These are phyloP conservation scores for Dipteronia sinensis DNA, from an alignment of 345 rosid genomes.

Conservation along the genomic window DNA sequence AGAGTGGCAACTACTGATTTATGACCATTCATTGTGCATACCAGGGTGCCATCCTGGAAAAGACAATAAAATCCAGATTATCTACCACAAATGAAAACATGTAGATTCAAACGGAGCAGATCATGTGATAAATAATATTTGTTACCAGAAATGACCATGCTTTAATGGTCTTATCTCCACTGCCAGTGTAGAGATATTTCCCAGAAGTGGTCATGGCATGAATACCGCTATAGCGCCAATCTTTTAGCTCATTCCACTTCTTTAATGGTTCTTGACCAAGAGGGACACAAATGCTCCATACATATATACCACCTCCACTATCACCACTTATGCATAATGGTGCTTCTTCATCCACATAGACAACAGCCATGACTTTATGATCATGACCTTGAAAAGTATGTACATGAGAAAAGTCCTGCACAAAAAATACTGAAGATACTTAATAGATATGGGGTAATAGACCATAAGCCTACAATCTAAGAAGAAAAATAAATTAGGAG, in stretches of 20 bases:
- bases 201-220: constrained; percentile 71
- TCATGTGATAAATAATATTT: constrained; percentile 15
- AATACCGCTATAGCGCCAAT: constrained; percentile 95
- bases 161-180: constrained; percentile 90
- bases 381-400: constrained; percentile 87
- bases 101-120: neutral
- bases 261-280: constrained; percentile 62
- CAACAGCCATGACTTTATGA: constrained; percentile 77
- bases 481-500: neutral
- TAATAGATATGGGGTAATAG: constrained; percentile 7
- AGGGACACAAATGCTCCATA: constrained; percentile 65
- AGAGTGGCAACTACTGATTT: constrained; percentile 83
- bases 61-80: constrained; percentile 13
- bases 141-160: constrained; percentile 82
- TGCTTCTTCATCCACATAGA: constrained; percentile 60
- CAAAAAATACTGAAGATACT: constrained; percentile 11
- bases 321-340: constrained; percentile 82
- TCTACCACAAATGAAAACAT: neutral
- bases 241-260: constrained; percentile 85
- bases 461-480: constrained; percentile 11
- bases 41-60: constrained; percentile 65
- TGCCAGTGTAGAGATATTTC: constrained; percentile 70
- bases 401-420: constrained; percentile 82
- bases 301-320: constrained; percentile 82
- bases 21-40: constrained; percentile 84